Evolutionary conservation across 2,329 filamentous ascomycete genomes (phyloP).

Genomic region (Plectosphaerella sp.): DNA sequence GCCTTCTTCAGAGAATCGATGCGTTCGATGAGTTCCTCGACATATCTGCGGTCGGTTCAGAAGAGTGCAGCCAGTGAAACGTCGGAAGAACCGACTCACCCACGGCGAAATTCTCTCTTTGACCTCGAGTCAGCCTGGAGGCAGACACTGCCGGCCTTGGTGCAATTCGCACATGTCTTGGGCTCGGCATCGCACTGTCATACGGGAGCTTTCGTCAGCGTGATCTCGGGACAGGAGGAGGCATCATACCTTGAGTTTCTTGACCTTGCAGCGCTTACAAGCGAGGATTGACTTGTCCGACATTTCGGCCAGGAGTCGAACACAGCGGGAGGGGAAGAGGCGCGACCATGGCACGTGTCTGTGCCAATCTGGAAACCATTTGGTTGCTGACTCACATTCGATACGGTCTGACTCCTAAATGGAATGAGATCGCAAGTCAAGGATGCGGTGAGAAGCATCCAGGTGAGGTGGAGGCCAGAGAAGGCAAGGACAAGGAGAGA

Average conservation of each 20-base stretch:
- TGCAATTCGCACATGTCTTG: neutral
- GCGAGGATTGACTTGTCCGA: neutral
- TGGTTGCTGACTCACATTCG: too few relatives aligned
- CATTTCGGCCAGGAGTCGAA: neutral
- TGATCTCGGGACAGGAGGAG: neutral
- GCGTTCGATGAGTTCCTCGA: neutral
- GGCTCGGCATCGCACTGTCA: neutral
- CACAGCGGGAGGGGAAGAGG: too few relatives aligned
- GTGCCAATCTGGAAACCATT: neutral
- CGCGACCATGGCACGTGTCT: too few relatives aligned
- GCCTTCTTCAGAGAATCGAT: neutral
- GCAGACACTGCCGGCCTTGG: neutral
- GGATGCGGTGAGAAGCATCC: too few relatives aligned
- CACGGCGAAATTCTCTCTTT: neutral
- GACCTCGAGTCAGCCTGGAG: neutral
- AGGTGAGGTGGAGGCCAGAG: too few relatives aligned
- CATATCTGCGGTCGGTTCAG: neutral
- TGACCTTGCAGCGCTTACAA: neutral
- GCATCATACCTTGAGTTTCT: neutral
- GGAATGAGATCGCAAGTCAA: too few relatives aligned
- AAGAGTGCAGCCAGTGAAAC: neutral
- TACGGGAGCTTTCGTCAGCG: neutral
- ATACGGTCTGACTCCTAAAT: too few relatives aligned
- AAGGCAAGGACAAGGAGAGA: too few relatives aligned
- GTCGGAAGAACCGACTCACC: neutral